A percentile compares a stretch with the other conserved stretches of the same genome.
phyloP scores from a whole-genome alignment of 345 rosid species.

The Sisymbrium altissimum region DNA sequence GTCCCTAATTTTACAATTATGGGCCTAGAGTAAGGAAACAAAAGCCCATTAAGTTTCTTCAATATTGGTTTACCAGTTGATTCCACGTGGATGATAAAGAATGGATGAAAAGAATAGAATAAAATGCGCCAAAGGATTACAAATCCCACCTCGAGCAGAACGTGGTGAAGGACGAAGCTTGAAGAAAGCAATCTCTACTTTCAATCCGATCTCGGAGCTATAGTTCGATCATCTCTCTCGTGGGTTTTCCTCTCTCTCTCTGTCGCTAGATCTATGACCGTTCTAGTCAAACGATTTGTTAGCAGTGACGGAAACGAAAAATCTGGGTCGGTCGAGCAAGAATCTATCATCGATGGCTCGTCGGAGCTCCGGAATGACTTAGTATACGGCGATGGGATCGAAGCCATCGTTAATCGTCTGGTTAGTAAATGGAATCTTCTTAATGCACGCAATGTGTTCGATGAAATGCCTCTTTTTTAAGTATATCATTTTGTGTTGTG shows the following conservation, averaged over 20 bases:
- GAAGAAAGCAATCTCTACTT: too few relatives aligned
- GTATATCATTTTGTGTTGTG: not conserved
- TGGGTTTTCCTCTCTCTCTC: conserved; percentile 22
- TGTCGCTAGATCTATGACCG: conserved; percentile 33
- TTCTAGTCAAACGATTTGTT: conserved; percentile 26
- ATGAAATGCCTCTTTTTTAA: not conserved
- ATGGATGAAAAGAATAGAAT: too few relatives aligned
- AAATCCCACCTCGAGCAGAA: too few relatives aligned
- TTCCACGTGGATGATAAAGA: too few relatives aligned
- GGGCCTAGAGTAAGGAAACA: too few relatives aligned
- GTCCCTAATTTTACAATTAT: too few relatives aligned
- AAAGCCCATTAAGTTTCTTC: too few relatives aligned
- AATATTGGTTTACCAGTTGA: too few relatives aligned
- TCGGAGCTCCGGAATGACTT: conserved; percentile 7
- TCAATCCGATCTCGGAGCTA: conserved; percentile 7
- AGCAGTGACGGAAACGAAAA: conserved; percentile 33
- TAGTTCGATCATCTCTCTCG: not conserved
- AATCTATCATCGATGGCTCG: conserved; percentile 31
- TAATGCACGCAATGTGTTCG: conserved; percentile 14
- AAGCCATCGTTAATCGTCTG: conserved; percentile 57
- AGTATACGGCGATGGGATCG: conserved; percentile 36
- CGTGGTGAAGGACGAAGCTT: too few relatives aligned
- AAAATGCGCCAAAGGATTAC: too few relatives aligned
- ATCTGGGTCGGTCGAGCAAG: conserved; percentile 38
- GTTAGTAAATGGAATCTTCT: conserved; percentile 37